Evolutionary conservation across 2,329 filamentous ascomycete genomes (phyloP).

Genomic region (Fusarium subglutinans): DNA sequence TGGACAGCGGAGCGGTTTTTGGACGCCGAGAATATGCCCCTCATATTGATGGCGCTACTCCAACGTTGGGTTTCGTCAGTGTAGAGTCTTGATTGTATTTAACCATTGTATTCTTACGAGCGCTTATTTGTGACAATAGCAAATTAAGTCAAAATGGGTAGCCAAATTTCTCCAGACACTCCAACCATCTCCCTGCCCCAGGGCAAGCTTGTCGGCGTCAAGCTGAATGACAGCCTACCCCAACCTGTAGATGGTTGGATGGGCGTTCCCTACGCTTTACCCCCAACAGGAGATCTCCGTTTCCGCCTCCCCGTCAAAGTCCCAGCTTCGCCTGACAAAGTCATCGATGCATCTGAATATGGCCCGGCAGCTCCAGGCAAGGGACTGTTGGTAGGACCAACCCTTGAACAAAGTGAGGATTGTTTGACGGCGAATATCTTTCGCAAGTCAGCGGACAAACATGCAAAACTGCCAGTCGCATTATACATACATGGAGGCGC

Average conservation of each 20-base stretch:
- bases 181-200: conserved; percentile 31
- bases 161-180: conserved; percentile 6
- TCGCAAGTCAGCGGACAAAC: conserved; percentile 46
- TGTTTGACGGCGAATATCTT: conserved; percentile 66
- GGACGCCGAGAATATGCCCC: conserved; percentile 6
- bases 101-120: neutral
- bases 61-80: neutral
- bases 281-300: conserved; percentile 56
- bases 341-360: conserved; percentile 49
- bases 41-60: neutral
- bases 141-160: conserved; percentile 20
- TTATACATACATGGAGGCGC: conserved; percentile 66
- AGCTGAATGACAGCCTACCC: conserved; percentile 29
- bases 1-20: conserved; percentile 14
- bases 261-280: conserved; percentile 59
- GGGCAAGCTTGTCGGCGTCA: conserved; percentile 35
- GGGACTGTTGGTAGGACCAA: conserved; percentile 31
- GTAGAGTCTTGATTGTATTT: neutral
- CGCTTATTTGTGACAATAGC: neutral
- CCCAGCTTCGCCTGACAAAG: conserved; percentile 36
- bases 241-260: conserved; percentile 53
- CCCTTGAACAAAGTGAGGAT: conserved; percentile 56
- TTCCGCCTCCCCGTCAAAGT: conserved; percentile 52
- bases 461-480: conserved; percentile 53
- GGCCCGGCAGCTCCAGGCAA: conserved; percentile 47